phyloP scores from a whole-genome alignment of 2,329 filamentous ascomycete genomes.

The Stachybotrys elegans region DNA sequence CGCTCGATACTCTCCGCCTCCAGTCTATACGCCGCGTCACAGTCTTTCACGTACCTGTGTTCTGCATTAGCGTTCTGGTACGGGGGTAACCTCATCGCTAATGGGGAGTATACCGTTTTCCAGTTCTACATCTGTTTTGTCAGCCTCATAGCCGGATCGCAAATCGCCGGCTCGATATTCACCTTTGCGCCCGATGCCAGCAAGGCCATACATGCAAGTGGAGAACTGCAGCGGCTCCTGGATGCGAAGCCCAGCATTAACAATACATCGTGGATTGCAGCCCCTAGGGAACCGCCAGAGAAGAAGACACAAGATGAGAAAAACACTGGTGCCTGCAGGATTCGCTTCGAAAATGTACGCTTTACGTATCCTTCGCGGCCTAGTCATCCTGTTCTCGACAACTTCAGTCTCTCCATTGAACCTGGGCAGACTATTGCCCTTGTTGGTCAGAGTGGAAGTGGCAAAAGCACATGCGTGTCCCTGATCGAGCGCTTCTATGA shows the following conservation, averaged over 20 bases:
- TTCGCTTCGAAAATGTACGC: slow-evolving; percentile 35
- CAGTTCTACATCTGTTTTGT: slow-evolving; percentile 13
- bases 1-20: slow-evolving; percentile 4
- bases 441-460: slow-evolving; percentile 48
- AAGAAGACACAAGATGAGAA: background rate
- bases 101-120: slow-evolving; percentile 11
- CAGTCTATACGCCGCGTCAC: slow-evolving; percentile 4
- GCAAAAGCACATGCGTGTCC: slow-evolving; percentile 57
- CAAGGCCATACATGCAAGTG: background rate
- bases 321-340: background rate
- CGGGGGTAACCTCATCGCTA: slow-evolving; percentile 7
- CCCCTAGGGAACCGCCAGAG: background rate
- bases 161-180: slow-evolving; percentile 1
- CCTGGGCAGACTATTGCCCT: slow-evolving; percentile 44
- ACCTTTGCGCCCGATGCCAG: background rate
- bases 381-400: slow-evolving; percentile 35
- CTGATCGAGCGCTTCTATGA: slow-evolving; percentile 43
- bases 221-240: background rate
- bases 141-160: slow-evolving; percentile 2
- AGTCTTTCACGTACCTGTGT: slow-evolving; percentile 6
- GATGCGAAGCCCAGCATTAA: background rate
- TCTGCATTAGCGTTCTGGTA: slow-evolving; percentile 13
- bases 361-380: slow-evolving; percentile 41
- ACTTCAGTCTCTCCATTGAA: slow-evolving; percentile 40
- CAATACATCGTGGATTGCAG: background rate